phyloP scores from a whole-genome alignment of 1,284 basidiomycete species.

The Ceratobasidium sp. region DNA sequence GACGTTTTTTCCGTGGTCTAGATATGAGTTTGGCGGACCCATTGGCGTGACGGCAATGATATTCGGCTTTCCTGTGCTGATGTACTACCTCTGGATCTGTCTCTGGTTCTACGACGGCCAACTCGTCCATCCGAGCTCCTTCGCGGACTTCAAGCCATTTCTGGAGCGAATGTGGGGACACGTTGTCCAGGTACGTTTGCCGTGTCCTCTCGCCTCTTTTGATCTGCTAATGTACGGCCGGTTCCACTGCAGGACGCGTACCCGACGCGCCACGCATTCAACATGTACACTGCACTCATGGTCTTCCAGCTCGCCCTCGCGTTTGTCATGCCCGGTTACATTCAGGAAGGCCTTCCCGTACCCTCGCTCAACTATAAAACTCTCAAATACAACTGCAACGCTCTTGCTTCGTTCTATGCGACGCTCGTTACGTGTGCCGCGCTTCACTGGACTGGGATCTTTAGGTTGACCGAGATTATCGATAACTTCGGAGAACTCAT shows the following conservation, averaged over 20 bases:
- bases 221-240: not conserved
- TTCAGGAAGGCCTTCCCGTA: conserved; percentile 92
- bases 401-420: conserved; percentile 85
- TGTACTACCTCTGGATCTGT: conserved; percentile 99
- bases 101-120: conserved; percentile 94
- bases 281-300: conserved; percentile 88
- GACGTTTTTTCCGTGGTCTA: conserved; percentile 49
- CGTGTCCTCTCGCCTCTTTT: not conserved
- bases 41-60: conserved; percentile 92
- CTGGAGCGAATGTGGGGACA: conserved; percentile 83
- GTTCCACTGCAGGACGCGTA: conserved; percentile 75
- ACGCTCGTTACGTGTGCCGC: conserved; percentile 79
- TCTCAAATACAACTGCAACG: conserved; percentile 97
- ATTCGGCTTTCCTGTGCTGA: conserved; percentile 87
- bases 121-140: conserved; percentile 73
- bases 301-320: conserved; percentile 90
- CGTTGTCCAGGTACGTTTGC: conserved; percentile 68
- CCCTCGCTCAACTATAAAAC: conserved; percentile 91
- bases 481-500: conserved; percentile 97
- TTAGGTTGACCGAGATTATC: conserved; percentile 93
- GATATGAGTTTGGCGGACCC: conserved; percentile 97
- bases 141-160: conserved; percentile 81
- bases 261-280: conserved; percentile 87
- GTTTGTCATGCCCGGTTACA: conserved; percentile 87
- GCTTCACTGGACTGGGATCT: conserved; percentile 83